A percentile compares a stretch with the other conserved stretches of the same genome.
These are phyloP conservation scores for Fusarium agapanthi DNA, from an alignment of 2,329 filamentous ascomycete genomes.

Conservation along the genomic window DNA sequence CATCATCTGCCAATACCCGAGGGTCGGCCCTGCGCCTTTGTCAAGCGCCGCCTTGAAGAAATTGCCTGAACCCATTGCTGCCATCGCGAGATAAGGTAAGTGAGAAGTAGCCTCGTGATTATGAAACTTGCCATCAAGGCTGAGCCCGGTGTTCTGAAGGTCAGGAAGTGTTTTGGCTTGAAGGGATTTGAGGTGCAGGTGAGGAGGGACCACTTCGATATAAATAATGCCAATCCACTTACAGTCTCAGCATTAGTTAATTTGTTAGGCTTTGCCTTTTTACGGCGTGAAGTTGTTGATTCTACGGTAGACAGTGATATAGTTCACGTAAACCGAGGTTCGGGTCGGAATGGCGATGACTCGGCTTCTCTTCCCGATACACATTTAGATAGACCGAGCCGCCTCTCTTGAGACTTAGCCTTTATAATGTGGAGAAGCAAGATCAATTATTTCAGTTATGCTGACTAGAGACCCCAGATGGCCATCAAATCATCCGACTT, in stretches of 20 bases:
- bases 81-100: not conserved
- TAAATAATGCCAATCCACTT: not conserved
- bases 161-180: rapidly evolving
- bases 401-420: too few relatives aligned
- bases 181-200: not conserved
- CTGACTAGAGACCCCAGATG: rapidly evolving
- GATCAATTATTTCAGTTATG: too few relatives aligned
- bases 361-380: not conserved
- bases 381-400: not conserved
- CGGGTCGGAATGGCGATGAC: not conserved
- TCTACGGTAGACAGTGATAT: not conserved
- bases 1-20: slow-evolving; percentile 17
- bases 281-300: not conserved
- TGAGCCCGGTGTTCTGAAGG: too few relatives aligned
- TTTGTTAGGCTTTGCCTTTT: rapidly evolving
- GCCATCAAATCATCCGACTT: too few relatives aligned
- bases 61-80: not conserved
- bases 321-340: not conserved
- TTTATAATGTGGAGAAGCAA: too few relatives aligned
- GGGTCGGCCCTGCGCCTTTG: not conserved
- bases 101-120: not conserved
- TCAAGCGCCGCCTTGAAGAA: slow-evolving; percentile 1
- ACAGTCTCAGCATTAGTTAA: rapidly evolving
- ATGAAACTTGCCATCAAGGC: not conserved
- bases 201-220: not conserved